Evolutionary conservation across 2,329 filamentous ascomycete genomes (phyloP).

Genomic region (Microcyclospora pomicola): DNA sequence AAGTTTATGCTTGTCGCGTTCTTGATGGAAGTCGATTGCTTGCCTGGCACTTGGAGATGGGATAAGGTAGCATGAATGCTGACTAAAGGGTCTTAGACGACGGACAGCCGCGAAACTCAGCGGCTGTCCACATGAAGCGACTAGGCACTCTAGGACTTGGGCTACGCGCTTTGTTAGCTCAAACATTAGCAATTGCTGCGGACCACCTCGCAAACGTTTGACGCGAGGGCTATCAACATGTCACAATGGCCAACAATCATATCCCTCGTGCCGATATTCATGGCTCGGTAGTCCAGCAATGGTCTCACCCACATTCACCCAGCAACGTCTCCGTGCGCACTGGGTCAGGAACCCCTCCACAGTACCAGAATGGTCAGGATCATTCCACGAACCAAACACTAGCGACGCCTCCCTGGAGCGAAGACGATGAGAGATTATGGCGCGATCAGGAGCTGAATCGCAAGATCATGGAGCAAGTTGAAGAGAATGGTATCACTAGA

Average conservation of each 20-base stretch:
- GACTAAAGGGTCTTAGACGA: no score
- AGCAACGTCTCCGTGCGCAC: constrained; percentile 7
- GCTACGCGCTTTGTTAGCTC: no score
- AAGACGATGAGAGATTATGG: constrained; percentile 31
- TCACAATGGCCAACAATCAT: constrained; percentile 11
- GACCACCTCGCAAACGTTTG: no score
- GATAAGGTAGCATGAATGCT: no score
- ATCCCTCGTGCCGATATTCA: constrained; percentile 13
- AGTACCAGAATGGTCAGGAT: background rate
- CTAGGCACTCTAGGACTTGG: no score
- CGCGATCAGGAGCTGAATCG: constrained; percentile 31
- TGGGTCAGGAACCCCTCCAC: constrained; percentile 6
- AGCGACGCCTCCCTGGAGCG: constrained; percentile 30
- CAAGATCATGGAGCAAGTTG: constrained; percentile 38
- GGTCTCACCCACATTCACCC: constrained; percentile 7
- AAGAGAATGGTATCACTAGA: constrained; percentile 55
- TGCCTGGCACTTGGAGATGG: no score
- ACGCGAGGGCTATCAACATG: no score
- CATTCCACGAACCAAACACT: constrained; percentile 6
- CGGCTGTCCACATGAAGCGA: no score
- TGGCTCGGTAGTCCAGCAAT: constrained; percentile 18
- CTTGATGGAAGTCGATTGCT: no score
- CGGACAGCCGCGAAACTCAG: no score
- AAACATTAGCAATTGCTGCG: no score
- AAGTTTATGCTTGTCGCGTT: no score